phyloP scores from a whole-genome alignment of 176 grass and related monocot species.

The Melocanna baccifera region DNA sequence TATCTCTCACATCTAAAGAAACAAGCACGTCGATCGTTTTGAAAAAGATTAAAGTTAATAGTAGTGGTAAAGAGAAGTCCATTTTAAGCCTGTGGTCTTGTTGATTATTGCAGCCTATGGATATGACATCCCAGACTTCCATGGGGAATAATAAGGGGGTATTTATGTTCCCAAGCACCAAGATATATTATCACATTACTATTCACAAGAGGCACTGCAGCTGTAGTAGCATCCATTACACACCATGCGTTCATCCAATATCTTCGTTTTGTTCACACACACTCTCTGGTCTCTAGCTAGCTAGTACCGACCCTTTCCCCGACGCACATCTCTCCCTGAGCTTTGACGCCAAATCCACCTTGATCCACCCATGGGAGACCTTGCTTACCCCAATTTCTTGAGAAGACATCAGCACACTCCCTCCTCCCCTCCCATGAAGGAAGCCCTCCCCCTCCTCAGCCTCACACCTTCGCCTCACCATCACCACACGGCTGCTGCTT shows the following conservation, averaged over 20 bases:
- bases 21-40: not conserved
- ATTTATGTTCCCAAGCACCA: not conserved
- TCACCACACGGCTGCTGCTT: not conserved
- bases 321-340: not conserved
- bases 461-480: slow-evolving; percentile 10
- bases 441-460: slow-evolving; percentile 52
- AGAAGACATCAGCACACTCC: not conserved
- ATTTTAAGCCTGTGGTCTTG: not conserved
- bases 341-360: not conserved
- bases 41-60: not conserved
- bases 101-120: not conserved
- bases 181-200: too few relatives aligned
- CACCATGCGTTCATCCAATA: not conserved
- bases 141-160: not conserved
- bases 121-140: not conserved
- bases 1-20: not conserved
- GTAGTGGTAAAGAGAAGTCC: not conserved
- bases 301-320: not conserved
- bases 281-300: not conserved
- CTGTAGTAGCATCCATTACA: not conserved
- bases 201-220: too few relatives aligned
- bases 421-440: slow-evolving; percentile 35
- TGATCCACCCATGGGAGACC: not conserved
- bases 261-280: not conserved
- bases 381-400: not conserved